phyloP scores from a whole-genome alignment of 495 filamentous ascomycete species.

The Aspergillus coremiiformis region DNA sequence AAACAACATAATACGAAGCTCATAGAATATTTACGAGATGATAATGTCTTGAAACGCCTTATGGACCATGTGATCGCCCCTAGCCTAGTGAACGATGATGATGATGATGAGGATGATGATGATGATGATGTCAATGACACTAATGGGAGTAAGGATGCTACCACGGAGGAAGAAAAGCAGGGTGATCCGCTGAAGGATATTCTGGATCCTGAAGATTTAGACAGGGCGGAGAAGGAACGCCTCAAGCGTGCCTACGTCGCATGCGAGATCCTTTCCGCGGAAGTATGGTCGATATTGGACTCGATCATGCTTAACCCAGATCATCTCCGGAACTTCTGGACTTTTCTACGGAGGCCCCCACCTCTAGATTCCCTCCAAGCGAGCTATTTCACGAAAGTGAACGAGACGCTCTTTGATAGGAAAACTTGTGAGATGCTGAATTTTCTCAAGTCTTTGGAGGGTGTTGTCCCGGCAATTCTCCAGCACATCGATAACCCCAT shows the following conservation, averaged over 20 bases:
- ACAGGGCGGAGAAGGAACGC: constrained; percentile 76
- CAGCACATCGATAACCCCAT: constrained; percentile 96
- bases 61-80: constrained; percentile 88
- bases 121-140: constrained; percentile 40
- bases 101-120: too few species aligned
- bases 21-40: constrained; percentile 88
- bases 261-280: constrained; percentile 88
- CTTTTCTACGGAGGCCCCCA: constrained; percentile 69
- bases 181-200: constrained; percentile 41
- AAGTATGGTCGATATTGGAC: constrained; percentile 93
- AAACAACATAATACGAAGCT: constrained; percentile 98
- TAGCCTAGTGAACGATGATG: constrained; percentile 54
- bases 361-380: constrained; percentile 89
- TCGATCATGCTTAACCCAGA: constrained; percentile 78
- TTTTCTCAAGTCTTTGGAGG: constrained; percentile 73
- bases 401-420: constrained; percentile 90
- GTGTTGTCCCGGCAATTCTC: constrained; percentile 74
- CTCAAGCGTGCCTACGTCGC: constrained; percentile 87
- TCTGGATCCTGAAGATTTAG: constrained; percentile 52
- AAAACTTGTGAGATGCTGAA: constrained; percentile 96
- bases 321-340: constrained; percentile 79
- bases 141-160: constrained; percentile 25
- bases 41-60: constrained; percentile 76
- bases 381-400: constrained; percentile 97
- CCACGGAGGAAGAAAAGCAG: constrained; percentile 35